Evolutionary conservation across 2,329 filamentous ascomycete species (phyloP).

Genomic region (Diaporthe nobilis): DNA sequence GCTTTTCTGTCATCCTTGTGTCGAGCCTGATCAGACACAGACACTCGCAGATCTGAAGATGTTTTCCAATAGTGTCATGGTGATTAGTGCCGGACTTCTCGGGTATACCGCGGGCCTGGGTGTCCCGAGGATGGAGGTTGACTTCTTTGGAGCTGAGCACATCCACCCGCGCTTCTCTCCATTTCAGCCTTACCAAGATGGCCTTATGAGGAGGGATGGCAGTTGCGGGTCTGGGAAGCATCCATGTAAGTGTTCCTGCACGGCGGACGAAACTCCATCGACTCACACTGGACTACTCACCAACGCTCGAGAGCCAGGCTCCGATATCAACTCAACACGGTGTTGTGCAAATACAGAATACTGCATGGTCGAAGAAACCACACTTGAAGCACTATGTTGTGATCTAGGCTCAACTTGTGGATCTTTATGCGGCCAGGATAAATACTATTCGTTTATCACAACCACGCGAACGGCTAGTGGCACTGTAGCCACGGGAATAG

Average conservation of each 20-base stretch:
- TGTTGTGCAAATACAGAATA: not conserved
- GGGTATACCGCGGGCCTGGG: not conserved
- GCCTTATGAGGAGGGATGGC: not conserved
- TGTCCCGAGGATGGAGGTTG: not conserved
- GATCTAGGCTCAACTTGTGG: not conserved
- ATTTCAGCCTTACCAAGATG: not conserved
- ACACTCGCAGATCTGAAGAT: not conserved
- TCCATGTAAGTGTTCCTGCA: not conserved
- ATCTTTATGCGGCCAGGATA: not conserved
- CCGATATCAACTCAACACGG: not conserved
- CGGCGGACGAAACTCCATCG: not conserved
- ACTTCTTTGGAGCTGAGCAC: slow-evolving; percentile 1
- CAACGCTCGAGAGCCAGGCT: not conserved
- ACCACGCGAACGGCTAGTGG: not conserved
- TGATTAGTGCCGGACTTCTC: not conserved
- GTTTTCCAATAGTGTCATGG: not conserved
- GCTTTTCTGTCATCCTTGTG: not conserved
- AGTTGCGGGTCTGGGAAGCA: not conserved
- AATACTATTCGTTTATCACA: not conserved
- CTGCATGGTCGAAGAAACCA: not conserved
- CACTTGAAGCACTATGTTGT: not conserved
- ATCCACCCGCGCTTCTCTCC: not conserved
- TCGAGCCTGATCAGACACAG: not conserved
- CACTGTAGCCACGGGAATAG: not conserved
- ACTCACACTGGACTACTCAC: not conserved